phyloP scores from a whole-genome alignment of 2,329 filamentous ascomycete genomes.

The Byssochlamys sp. region DNA sequence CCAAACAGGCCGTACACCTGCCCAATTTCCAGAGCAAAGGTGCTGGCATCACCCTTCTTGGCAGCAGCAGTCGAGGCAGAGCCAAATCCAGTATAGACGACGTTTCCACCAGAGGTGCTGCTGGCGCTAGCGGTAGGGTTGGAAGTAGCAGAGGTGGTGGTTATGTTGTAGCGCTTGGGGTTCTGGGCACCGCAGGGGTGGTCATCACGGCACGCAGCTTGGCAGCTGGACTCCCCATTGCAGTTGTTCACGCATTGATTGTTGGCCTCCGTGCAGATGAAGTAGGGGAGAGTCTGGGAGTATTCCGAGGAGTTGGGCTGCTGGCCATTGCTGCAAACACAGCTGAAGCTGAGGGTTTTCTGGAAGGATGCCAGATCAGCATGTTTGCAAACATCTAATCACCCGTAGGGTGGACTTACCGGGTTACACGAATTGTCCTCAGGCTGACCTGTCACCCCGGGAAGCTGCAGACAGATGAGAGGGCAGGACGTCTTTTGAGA shows the following conservation, averaged over 20 bases:
- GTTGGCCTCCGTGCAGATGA: constrained; percentile 49
- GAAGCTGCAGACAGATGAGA: constrained; percentile 36
- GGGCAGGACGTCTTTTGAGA: constrained; percentile 35
- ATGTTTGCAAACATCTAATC: background rate
- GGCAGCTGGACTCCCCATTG: constrained; percentile 39
- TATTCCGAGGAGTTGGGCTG: constrained; percentile 52
- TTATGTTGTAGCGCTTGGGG: constrained; percentile 46
- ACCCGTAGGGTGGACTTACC: constrained; percentile 15
- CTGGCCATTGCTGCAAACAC: constrained; percentile 46
- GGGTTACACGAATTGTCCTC: constrained; percentile 32
- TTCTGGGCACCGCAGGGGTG: constrained; percentile 55
- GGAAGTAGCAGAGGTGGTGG: constrained; percentile 30
- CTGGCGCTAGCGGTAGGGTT: constrained; percentile 25
- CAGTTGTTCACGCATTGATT: constrained; percentile 48
- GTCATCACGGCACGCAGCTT: constrained; percentile 41
- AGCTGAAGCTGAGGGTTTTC: constrained; percentile 44
- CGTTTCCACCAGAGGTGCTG: constrained; percentile 20
- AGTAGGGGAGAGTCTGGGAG: constrained; percentile 55
- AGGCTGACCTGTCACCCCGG: constrained; percentile 24
- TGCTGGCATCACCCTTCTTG: constrained; percentile 24
- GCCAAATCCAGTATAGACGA: constrained; percentile 38
- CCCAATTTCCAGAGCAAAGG: constrained; percentile 42
- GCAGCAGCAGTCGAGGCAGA: constrained; percentile 25
- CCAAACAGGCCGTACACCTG: constrained; percentile 48
- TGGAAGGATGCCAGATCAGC: constrained; percentile 8